phyloP scores from a whole-genome alignment of 2,329 filamentous ascomycete species.

The Fusarium chlamydosporum region DNA sequence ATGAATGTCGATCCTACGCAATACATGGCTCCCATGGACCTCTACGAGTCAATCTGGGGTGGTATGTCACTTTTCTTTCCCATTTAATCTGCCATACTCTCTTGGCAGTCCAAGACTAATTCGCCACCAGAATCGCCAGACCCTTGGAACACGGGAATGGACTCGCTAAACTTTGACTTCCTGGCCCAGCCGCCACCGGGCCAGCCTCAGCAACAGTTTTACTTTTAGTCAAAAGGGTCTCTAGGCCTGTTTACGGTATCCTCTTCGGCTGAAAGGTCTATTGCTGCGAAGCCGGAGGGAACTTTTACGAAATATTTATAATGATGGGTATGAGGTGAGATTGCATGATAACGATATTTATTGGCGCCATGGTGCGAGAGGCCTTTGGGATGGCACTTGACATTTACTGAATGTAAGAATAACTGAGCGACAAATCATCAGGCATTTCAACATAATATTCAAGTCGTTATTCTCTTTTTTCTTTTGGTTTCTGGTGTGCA shows the following conservation, averaged over 20 bases:
- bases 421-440: conserved; percentile 21
- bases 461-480: conserved; percentile 31
- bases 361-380: conserved; percentile 21
- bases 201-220: conserved; percentile 70
- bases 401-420: conserved; percentile 20
- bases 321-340: conserved; percentile 14
- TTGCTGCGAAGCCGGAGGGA: background rate
- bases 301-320: background rate
- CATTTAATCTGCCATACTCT: conserved; percentile 2
- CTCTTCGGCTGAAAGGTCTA: background rate
- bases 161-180: conserved; percentile 73
- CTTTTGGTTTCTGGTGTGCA: conserved; percentile 4
- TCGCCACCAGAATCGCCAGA: conserved; percentile 68
- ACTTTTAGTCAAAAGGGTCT: conserved; percentile 60
- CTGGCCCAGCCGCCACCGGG: conserved; percentile 71
- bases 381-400: conserved; percentile 20
- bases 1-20: conserved; percentile 70
- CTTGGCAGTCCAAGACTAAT: conserved; percentile 30
- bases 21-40: conserved; percentile 76
- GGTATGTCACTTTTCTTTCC: conserved; percentile 60
- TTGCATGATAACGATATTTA: conserved; percentile 23
- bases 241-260: background rate
- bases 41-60: conserved; percentile 78
- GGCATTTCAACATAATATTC: conserved; percentile 37
- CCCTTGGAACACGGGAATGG: conserved; percentile 69